These are phyloP conservation scores for Scalesia atractyloides DNA, from an alignment of 129 eudicot species.

Conservation along the genomic window DNA sequence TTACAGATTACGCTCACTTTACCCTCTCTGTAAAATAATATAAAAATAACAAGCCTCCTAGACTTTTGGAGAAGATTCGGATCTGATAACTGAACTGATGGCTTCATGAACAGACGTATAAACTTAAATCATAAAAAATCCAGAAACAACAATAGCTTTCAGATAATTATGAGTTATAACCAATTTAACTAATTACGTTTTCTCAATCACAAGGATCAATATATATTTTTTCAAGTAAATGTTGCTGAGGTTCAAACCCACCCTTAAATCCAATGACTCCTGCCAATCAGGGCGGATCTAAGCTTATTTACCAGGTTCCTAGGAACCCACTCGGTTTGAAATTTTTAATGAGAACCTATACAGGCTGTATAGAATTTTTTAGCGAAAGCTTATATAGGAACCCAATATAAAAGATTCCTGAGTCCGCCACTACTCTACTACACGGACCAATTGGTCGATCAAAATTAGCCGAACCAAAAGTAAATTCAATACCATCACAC, in stretches of 20 bases:
- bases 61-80: slow-evolving; percentile 34
- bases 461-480: neutral
- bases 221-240: no score
- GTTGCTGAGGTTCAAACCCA: no score
- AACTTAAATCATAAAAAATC: slow-evolving; percentile 4
- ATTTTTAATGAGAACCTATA: no score
- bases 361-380: no score
- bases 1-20: slow-evolving; percentile 7
- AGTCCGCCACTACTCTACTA: no score
- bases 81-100: slow-evolving; percentile 26
- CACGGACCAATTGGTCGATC: neutral
- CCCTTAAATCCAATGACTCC: no score
- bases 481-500: neutral
- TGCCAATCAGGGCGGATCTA: no score
- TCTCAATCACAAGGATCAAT: neutral
- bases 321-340: no score
- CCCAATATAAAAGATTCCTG: no score
- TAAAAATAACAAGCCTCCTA: slow-evolving; percentile 21
- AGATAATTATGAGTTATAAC: neutral
- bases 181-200: neutral
- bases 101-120: slow-evolving; percentile 11
- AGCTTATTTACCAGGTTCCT: no score
- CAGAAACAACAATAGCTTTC: neutral
- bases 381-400: no score
- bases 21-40: neutral